Percentiles rank a stretch among this genome's conserved stretches.
Evolutionary conservation across 2,329 filamentous ascomycete genomes (phyloP).

Genomic region (Arthrinium puccinioides): DNA sequence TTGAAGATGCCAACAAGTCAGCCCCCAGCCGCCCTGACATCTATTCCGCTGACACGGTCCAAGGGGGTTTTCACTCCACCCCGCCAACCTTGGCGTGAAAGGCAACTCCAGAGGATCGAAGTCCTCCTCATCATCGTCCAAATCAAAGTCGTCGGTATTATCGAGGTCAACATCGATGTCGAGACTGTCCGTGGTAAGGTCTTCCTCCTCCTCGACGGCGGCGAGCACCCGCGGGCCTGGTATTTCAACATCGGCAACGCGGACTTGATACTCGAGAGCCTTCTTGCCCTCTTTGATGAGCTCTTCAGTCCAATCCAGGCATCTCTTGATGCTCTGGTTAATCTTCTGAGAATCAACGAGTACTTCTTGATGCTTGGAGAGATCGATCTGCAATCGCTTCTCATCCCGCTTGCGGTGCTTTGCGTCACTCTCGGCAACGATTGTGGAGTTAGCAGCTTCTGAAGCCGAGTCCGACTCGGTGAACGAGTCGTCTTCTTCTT

Average conservation of each 20-base stretch:
- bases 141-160: constrained; percentile 35
- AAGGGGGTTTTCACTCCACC: not conserved
- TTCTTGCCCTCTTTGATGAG: constrained; percentile 84
- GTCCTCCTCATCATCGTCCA: constrained; percentile 40
- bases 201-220: constrained; percentile 53
- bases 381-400: constrained; percentile 73
- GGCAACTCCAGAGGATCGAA: not conserved
- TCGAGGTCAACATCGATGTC: constrained; percentile 2
- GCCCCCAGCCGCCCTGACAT: not conserved
- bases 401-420: constrained; percentile 67
- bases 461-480: constrained; percentile 31
- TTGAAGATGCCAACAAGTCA: no score
- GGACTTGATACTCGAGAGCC: constrained; percentile 76
- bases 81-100: constrained; percentile 1
- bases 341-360: constrained; percentile 89
- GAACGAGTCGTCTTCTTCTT: constrained; percentile 44
- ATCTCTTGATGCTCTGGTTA: constrained; percentile 88
- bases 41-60: not conserved
- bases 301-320: constrained; percentile 81
- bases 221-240: constrained; percentile 68
- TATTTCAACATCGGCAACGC: constrained; percentile 70
- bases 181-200: constrained; percentile 13
- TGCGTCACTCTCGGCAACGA: constrained; percentile 34
- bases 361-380: constrained; percentile 82
- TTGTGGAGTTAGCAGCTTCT: constrained; percentile 32